A percentile compares a stretch with the other conserved stretches of the same genome.
Conservation (phyloP, 176 grass and related monocot species). For the Ensete ventricosum region DNA sequence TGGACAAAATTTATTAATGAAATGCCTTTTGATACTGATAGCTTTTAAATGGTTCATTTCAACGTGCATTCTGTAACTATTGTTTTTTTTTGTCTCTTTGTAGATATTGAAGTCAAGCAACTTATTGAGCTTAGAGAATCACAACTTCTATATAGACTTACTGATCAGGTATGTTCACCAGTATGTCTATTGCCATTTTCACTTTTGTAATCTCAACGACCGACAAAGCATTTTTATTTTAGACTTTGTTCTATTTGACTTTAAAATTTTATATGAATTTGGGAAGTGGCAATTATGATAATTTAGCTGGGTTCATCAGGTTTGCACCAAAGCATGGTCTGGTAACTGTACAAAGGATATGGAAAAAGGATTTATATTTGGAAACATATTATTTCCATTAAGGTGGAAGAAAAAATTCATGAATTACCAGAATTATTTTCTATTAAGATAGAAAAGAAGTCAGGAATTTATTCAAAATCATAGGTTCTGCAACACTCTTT, state of each 20-base stretch:
- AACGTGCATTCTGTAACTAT: not conserved
- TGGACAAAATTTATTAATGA: no score
- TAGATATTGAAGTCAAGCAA: slow-evolving; percentile 57
- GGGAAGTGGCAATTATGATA: no score
- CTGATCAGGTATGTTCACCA: slow-evolving; percentile 61
- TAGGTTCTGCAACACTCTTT: not conserved
- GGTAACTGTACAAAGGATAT: no score
- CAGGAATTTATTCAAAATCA: not conserved
- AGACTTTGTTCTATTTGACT: no score
- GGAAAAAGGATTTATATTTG: no score
- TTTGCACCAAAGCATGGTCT: not conserved
- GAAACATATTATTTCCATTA: no score
- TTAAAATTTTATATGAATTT: no score
- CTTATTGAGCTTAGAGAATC: slow-evolving; percentile 69
- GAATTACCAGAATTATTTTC: not conserved
- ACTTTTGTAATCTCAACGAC: not conserved
- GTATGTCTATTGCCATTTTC: slow-evolving; percentile 2
- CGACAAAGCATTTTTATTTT: not conserved
- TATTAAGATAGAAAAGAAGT: not conserved
- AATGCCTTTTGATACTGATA: no score
- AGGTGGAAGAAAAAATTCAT: not conserved
- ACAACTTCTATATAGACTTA: slow-evolving; percentile 77
- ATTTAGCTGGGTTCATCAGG: not conserved
- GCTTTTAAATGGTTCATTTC: no score
- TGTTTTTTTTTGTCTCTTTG: slow-evolving; percentile 19